These are phyloP conservation scores for Pseudopithomyces maydicus DNA, from an alignment of 2,329 filamentous ascomycete genomes.

Conservation along the genomic window DNA sequence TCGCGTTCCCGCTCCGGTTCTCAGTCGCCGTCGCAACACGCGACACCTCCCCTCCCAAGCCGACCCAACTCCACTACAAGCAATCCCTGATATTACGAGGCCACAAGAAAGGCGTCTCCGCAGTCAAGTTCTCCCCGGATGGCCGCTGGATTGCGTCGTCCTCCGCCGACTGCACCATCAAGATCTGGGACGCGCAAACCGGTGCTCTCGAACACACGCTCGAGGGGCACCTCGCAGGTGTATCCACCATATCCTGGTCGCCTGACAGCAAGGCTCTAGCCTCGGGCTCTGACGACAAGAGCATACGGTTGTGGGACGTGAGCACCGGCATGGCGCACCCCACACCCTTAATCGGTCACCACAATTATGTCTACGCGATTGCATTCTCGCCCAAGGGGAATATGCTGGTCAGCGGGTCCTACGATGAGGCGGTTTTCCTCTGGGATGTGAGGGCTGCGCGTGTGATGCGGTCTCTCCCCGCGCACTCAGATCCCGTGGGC, in stretches of 20 bases:
- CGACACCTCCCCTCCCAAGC: slow-evolving; percentile 54
- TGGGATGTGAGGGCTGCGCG: slow-evolving; percentile 92
- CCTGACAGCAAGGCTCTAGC: slow-evolving; percentile 87
- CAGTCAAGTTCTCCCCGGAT: slow-evolving; percentile 89
- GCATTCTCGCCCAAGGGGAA: slow-evolving; percentile 98
- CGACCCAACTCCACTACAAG: slow-evolving; percentile 68
- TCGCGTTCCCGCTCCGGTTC: slow-evolving; percentile 24
- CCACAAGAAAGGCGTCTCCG: slow-evolving; percentile 78
- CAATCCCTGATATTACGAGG: slow-evolving; percentile 74
- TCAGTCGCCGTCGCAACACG: slow-evolving; percentile 16
- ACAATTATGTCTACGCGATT: slow-evolving; percentile 93
- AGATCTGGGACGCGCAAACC: slow-evolving; percentile 83
- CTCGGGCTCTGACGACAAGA: slow-evolving; percentile 94
- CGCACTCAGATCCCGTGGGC: slow-evolving; percentile 91
- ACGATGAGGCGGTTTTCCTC: slow-evolving; percentile 94
- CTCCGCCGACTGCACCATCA: slow-evolving; percentile 84
- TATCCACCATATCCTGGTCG: slow-evolving; percentile 93
- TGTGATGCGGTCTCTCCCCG: slow-evolving; percentile 87
- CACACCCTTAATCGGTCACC: slow-evolving; percentile 76
- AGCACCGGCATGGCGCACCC: slow-evolving; percentile 63
- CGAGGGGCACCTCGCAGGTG: slow-evolving; percentile 89
- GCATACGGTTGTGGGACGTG: slow-evolving; percentile 88
- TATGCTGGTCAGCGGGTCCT: slow-evolving; percentile 91
- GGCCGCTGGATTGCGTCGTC: slow-evolving; percentile 87
- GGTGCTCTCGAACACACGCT: slow-evolving; percentile 85